phyloP scores from a whole-genome alignment of 768 basidiomycete genomes.

The Russula lepida region DNA sequence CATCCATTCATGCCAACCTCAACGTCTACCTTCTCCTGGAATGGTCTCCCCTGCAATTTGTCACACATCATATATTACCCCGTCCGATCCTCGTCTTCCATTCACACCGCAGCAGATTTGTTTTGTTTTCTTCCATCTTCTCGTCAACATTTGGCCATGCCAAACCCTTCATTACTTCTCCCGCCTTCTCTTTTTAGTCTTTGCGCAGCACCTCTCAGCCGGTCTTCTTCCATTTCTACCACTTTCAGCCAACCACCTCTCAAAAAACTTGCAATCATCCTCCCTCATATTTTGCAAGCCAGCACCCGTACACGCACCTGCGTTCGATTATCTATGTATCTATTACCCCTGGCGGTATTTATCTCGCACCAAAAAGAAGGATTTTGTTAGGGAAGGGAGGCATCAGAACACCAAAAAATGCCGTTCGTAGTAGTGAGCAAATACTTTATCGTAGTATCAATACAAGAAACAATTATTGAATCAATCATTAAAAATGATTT shows the following conservation, averaged over 20 bases:
- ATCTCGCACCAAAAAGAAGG: conserved; percentile 16
- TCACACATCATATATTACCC: conserved; percentile 4
- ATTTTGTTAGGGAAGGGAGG: neutral
- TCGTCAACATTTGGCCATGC: neutral
- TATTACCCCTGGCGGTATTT: conserved; percentile 19
- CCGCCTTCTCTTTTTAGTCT: neutral
- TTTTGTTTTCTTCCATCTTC: neutral
- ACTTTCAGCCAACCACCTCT: neutral
- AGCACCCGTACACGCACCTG: conserved; percentile 5
- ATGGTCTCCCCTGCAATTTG: neutral
- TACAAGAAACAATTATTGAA: conserved; percentile 1
- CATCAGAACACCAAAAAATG: neutral
- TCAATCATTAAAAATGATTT: neutral
- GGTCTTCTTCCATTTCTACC: neutral
- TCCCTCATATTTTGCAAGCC: conserved; percentile 3
- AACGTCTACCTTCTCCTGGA: neutral
- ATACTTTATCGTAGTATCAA: conserved; percentile 7
- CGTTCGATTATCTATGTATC: conserved; percentile 19
- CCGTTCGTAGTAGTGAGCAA: conserved; percentile 8
- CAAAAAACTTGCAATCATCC: neutral
- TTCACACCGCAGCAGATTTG: neutral
- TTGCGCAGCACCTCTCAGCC: neutral
- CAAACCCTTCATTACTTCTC: neutral
- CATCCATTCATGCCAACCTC: conserved; percentile 11
- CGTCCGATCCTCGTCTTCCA: conserved; percentile 1